Base-by-base conservation (phyloP, 352 stramenopile genomes). In the Phytophthora cactorum region DNA sequence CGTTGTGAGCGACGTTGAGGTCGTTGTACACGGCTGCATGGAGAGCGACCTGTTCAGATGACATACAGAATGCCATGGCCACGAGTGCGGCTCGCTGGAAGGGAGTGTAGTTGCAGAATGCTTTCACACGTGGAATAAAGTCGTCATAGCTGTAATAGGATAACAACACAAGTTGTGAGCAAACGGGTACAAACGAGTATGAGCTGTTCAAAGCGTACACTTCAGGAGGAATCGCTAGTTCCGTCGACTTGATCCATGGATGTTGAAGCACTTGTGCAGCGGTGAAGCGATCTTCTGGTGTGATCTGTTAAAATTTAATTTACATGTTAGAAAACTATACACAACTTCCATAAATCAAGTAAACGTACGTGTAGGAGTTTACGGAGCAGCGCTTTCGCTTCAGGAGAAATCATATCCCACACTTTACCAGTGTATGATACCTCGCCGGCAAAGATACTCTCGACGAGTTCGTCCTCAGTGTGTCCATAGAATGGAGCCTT, bases 11-110 rank as follows among this genome's bases (percentile, higher is more conserved):
- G 8, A 90, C 61, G 44, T 92, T 93, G 59, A 94, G 82, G 38
- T 93, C 82, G 52, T 94, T 92, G 70, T 93, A 94, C 4, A 91
- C 83, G 27, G 79, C 74, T 14, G 81, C 79, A 49, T 92, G 84
- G 5, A 78, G 60, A 31, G 70, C 60, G 28, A 92, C 81, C 41
- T 78, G 70, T 27, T 72, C 68, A 0, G 86, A 91, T 0, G 83
- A 81, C 56, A 89, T 89, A 32, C 82, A 86, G 54, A 94, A 94
- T 2, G 86, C 86, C 7, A 93, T 67, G 0, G 85, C 86, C 1
- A 93, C 82, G 0, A 94, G 73, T 8, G 81, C 83, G 1, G 86
- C 79, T 41, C 83, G 79, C 38, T 81, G 73, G 41, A 92, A 77
- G 8, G 86, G 72, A 10, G 79, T 79, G 65, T 90, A 93, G 31